Evolutionary conservation across 106 monocot species (phyloP).

Genomic region (Dendrobium chrysotoxum): DNA sequence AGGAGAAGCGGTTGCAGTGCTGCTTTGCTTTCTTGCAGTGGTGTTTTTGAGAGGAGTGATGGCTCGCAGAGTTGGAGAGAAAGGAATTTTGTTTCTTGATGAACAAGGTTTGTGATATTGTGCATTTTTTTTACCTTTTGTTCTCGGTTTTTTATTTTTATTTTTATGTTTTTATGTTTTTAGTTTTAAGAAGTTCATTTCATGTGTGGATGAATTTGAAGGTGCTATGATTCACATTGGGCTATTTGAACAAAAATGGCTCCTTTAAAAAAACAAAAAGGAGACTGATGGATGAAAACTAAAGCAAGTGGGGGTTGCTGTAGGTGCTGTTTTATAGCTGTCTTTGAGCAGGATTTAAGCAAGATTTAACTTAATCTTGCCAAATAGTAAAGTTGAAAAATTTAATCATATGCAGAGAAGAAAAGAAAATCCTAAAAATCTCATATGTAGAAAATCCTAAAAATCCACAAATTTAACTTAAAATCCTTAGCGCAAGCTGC

Average conservation of each 20-base stretch:
- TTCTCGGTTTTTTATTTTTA: neutral
- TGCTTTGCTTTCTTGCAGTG: neutral
- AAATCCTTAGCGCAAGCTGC: no score
- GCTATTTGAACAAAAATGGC: no score
- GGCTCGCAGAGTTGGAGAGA: neutral
- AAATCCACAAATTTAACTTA: no score
- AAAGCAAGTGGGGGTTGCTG: neutral
- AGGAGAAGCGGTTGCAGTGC: neutral
- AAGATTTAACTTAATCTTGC: no score
- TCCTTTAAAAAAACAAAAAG: no score
- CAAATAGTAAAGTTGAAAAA: no score
- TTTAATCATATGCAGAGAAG: no score
- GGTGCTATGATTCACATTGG: no score
- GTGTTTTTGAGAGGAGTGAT: neutral
- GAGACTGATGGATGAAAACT: neutral
- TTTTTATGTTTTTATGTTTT: neutral
- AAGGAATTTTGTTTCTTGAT: constrained; percentile 1
- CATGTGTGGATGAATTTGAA: neutral
- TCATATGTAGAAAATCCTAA: no score
- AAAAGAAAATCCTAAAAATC: no score
- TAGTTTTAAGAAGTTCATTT: neutral
- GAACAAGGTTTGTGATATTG: neutral
- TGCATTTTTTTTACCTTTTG: neutral
- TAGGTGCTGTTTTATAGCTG: no score
- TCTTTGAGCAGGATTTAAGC: no score